Evolutionary conservation across 2,329 filamentous ascomycete genomes (phyloP).

Genomic region (Fusarium mangiferae): DNA sequence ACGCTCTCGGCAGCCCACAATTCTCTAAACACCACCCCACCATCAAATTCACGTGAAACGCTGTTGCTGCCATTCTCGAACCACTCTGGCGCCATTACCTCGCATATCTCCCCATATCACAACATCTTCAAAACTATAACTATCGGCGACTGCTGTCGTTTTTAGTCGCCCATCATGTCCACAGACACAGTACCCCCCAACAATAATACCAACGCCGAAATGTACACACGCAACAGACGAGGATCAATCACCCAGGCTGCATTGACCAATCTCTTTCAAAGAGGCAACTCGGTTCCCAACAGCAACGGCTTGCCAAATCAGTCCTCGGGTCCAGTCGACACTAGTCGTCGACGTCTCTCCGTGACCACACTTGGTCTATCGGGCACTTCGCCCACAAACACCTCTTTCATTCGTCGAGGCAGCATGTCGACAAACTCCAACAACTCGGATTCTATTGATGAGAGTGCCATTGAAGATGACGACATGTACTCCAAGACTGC

Average conservation of each 20-base stretch:
- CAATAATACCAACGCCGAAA: constrained; percentile 47
- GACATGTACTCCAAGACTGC: constrained; percentile 67
- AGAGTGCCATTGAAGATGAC: constrained; percentile 78
- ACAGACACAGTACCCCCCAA: constrained; percentile 46
- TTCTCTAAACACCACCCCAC: constrained; percentile 27
- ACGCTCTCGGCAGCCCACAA: constrained; percentile 37
- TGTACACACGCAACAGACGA: constrained; percentile 62
- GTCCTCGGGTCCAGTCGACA: constrained; percentile 58
- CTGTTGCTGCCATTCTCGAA: constrained; percentile 41
- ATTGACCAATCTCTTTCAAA: constrained; percentile 68
- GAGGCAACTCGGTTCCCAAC: constrained; percentile 62
- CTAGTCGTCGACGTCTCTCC: constrained; percentile 75
- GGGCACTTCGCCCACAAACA: constrained; percentile 71
- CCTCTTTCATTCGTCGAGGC: constrained; percentile 67
- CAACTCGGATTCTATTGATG: constrained; percentile 72
- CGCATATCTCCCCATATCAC: constrained; percentile 38
- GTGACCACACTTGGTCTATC: constrained; percentile 80
- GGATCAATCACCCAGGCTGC: constrained; percentile 67
- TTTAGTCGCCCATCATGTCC: constrained; percentile 45
- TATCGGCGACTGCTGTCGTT: constrained; percentile 36
- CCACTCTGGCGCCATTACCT: constrained; percentile 42
- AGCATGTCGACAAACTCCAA: constrained; percentile 74
- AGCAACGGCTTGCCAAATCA: constrained; percentile 55
- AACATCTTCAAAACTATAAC: constrained; percentile 43
- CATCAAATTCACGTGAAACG: constrained; percentile 42